Evolutionary conservation across 2,329 filamentous ascomycete genomes (phyloP), one percentile per base, ranked within the genome.

Genomic region (Pyrenochaeta sp.): DNA sequence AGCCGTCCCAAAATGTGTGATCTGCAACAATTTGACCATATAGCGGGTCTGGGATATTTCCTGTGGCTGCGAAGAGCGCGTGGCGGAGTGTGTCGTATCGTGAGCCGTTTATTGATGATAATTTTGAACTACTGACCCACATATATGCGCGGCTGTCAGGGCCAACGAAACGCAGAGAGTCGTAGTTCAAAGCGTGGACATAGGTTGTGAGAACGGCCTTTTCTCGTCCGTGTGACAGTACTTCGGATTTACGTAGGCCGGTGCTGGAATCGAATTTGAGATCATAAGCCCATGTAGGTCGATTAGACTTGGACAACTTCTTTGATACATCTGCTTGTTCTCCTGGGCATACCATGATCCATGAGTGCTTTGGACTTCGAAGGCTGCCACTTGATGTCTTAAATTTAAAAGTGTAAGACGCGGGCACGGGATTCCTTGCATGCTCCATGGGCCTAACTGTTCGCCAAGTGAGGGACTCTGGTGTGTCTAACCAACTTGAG

Each of bases 11-110:
- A 46, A 69, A 75, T 2, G 71, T 62, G 40, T 77, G 74, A 37
- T 77, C 74, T 30, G 74, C 74, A 5, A 75, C 69, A n/a, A 77
- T 74, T 2, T 70, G 63, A 28, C 73, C 73, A 39, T 70, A 75
- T 1, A 75, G 52, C 1, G 73, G 73, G 52, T 76, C 68, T 32
- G 59, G 54, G n/a, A 59, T 59, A 9, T 56, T 61, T 5, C 61
- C 54, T 6, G 54, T 61, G 2, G 69, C 60, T 3, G 59, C 67
- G 36, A 77, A 77, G 2, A 77, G 67, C 9, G 73, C 74, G 45
- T 77, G 74, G 5, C 74, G 68, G 5, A 72, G 43, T 1, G 64
- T 67, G 43, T 76, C 74, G 46, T 67, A 75, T n/a, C 73, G 53
- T 3, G 61, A 51, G 22, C 72, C 72, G 12, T 67, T 55, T 0